phyloP scores from a whole-genome alignment of 2,329 filamentous ascomycete species.

The Penicillium oxalicum region DNA sequence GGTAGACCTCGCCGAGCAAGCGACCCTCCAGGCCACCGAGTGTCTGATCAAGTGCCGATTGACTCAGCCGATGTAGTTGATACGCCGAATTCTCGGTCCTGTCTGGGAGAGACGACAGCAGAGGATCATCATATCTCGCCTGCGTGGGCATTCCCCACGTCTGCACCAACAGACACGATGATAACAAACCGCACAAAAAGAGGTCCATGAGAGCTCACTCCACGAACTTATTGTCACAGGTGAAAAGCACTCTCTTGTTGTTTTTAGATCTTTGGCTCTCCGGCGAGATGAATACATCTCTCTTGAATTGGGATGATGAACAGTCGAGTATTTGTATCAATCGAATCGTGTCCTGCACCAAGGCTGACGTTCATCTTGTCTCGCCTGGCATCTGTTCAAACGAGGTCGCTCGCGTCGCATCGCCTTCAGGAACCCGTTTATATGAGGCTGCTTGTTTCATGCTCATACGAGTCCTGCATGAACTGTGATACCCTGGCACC shows the following conservation, averaged over 20 bases:
- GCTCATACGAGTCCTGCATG: background rate
- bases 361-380: too few species aligned
- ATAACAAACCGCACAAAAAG: background rate
- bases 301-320: too few species aligned
- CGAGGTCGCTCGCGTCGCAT: too few species aligned
- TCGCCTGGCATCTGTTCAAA: too few species aligned
- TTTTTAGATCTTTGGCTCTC: too few species aligned
- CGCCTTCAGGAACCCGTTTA: background rate
- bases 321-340: too few species aligned
- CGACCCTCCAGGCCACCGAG: slow-evolving; percentile 4
- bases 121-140: background rate
- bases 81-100: slow-evolving; percentile 6
- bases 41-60: slow-evolving; percentile 11
- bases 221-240: too few species aligned
- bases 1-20: background rate
- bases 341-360: too few species aligned
- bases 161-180: too few species aligned
- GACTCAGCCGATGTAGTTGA: slow-evolving; percentile 13
- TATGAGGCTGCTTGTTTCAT: background rate
- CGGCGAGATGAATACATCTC: too few species aligned
- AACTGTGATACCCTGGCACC: slow-evolving; percentile 1
- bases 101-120: slow-evolving; percentile 3
- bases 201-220: background rate
- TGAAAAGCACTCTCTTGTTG: too few species aligned
- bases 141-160: too few species aligned